Percentiles rank a stretch among this genome's conserved stretches.
phyloP scores from a whole-genome alignment of 192 early-diverging fungal genomes.

The Coemansia brasiliensis region DNA sequence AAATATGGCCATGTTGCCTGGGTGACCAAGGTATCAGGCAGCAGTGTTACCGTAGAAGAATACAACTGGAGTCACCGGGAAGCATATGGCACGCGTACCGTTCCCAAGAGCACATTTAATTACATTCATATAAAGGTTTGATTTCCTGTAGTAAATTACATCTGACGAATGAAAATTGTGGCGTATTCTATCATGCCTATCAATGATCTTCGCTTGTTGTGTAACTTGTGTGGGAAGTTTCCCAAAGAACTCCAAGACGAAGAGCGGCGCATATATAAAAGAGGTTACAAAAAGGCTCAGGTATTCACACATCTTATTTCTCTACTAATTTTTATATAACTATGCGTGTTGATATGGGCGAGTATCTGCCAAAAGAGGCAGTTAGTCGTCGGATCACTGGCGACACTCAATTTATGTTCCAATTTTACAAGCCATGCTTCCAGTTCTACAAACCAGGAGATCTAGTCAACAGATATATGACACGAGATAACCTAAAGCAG shows the following conservation, averaged over 20 bases:
- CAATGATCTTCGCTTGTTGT: too few relatives aligned
- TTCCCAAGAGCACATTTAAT: slow-evolving; percentile 32
- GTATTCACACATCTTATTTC: too few relatives aligned
- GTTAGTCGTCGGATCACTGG: slow-evolving; percentile 18
- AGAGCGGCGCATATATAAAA: too few relatives aligned
- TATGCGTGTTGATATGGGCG: slow-evolving; percentile 22
- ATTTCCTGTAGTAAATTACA: background rate
- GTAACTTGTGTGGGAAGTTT: too few relatives aligned
- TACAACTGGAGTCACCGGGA: slow-evolving; percentile 24
- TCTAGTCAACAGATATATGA: slow-evolving; percentile 5
- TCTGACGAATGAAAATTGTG: too few relatives aligned
- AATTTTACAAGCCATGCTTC: slow-evolving; percentile 50
- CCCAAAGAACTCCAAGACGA: too few relatives aligned
- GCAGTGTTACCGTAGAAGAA: slow-evolving; percentile 34
- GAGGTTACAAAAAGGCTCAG: too few relatives aligned
- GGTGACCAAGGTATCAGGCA: slow-evolving; percentile 43
- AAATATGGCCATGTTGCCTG: slow-evolving; percentile 35
- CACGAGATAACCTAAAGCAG: background rate
- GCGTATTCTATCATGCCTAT: too few relatives aligned
- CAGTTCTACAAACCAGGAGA: slow-evolving; percentile 31
- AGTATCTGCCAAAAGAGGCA: slow-evolving; percentile 7
- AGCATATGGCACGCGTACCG: slow-evolving; percentile 27
- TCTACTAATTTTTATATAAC: background rate
- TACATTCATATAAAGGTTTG: slow-evolving; percentile 37
- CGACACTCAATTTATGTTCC: slow-evolving; percentile 55